Evolutionary conservation across 306 rosid species (phyloP), one percentile per base, ranked within the genome.

Genomic region (Argentina anserina): DNA sequence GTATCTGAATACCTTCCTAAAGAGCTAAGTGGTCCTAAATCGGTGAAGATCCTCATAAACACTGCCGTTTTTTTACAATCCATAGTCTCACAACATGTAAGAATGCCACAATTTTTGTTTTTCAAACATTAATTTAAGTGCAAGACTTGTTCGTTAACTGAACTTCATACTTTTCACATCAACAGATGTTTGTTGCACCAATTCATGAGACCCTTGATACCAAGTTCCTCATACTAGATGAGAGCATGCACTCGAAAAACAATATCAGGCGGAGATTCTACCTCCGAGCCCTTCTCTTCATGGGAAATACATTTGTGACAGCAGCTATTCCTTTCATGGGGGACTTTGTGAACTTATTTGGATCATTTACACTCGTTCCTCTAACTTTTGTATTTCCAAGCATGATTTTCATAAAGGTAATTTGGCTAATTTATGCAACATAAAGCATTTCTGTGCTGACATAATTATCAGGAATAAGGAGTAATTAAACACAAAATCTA

Each of bases 241-340:
- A 78, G 82, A 61, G 49, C 4, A 75, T 84, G 86, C 81, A 83
- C 69, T 76, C 85, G 2, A 76, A 76, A 70, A 52, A 67, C 68
- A 88, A 88, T 78, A n/a, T 79, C 53, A 83, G 37, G 71, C 75
- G 78, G 1, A 75, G 85, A 21, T 80, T 88, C 76, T 65, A 79
- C 8, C 13, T 88, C 1, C 79, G 88, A 2, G 34, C 36, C 1
- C 7, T 58, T 50, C 79, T 83, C 86, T 84, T 75, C 37, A 7
- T 74, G 1, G 78, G 71, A 12, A 88, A 85, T 25, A 83, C 87
- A 28, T 71, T 88, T 0, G 76, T 84, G 18, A 50, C 85, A 28
- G 87, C 90, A 1, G 88, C 87, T 18, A 58, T 88, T 67, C 90
- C 92, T 67, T 88, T 88, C 69, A 83, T 88, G 76, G 87, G 85